Conservation (phyloP, 768 basidiomycete genomes). For the Clitopilus hobsonii region DNA sequence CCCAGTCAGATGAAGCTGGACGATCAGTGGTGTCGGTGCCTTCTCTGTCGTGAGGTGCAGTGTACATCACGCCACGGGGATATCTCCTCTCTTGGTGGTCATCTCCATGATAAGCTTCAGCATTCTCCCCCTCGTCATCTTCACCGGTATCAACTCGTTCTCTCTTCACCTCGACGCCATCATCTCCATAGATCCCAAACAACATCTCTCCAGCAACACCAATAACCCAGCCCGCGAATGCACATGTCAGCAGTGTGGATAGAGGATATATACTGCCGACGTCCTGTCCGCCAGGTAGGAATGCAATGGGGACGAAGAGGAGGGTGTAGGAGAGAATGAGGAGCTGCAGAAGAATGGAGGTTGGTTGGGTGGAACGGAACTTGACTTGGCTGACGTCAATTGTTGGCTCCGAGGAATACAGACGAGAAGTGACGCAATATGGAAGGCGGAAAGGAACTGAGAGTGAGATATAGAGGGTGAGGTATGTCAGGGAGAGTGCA, state of each 20-base stretch:
- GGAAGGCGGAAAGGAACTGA: neutral
- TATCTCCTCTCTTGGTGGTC: neutral
- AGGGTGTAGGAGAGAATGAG: slow-evolving; percentile 56
- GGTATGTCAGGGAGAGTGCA: neutral
- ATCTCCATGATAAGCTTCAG: neutral
- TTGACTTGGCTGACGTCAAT: neutral
- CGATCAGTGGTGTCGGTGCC: neutral
- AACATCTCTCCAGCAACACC: slow-evolving; percentile 27
- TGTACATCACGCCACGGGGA: neutral
- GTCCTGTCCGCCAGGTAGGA: slow-evolving; percentile 25
- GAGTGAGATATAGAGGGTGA: neutral
- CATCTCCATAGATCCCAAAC: neutral
- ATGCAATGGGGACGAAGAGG: slow-evolving; percentile 34
- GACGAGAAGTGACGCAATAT: neutral
- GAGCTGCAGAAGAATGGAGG: slow-evolving; percentile 39
- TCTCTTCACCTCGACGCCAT: neutral
- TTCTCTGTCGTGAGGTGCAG: neutral
- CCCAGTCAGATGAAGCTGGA: neutral
- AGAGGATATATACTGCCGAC: slow-evolving; percentile 56
- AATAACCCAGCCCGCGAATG: slow-evolving; percentile 39
- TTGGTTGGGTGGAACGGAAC: neutral
- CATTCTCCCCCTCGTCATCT: neutral
- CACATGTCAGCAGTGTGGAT: slow-evolving; percentile 46
- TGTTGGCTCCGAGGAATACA: neutral
- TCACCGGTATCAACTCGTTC: neutral